Evolutionary conservation across 768 basidiomycete genomes (phyloP).

Genomic region (Amanita subjunquillea): DNA sequence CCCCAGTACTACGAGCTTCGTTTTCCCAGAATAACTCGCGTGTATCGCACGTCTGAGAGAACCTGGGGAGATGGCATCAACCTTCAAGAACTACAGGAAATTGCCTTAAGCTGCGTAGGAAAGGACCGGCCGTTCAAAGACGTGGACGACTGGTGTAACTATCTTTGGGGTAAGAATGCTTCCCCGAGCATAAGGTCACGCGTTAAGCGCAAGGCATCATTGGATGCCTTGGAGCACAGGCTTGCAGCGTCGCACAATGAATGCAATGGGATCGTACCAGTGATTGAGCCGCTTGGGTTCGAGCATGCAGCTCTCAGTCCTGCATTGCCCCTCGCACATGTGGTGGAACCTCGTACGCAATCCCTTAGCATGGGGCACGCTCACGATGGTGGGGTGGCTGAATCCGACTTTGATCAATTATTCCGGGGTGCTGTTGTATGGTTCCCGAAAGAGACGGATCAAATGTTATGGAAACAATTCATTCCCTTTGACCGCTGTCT

Average conservation of each 20-base stretch:
- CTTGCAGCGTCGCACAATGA: conserved; percentile 17
- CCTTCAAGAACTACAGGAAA: conserved; percentile 38
- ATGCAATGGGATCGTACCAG: neutral
- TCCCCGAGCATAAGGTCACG: conserved; percentile 28
- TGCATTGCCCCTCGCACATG: neutral
- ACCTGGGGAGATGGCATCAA: conserved; percentile 48
- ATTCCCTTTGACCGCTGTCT: conserved; percentile 23
- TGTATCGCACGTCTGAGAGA: conserved; percentile 51
- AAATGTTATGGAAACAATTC: conserved; percentile 18
- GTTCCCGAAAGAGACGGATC: conserved; percentile 14
- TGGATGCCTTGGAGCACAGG: conserved; percentile 32
- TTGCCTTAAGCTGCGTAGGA: conserved; percentile 46
- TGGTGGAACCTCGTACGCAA: neutral
- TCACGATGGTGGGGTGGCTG: neutral
- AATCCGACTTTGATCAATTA: conserved; percentile 1
- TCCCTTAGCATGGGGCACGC: no score
- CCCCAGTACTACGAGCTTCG: conserved; percentile 72
- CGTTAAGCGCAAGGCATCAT: conserved; percentile 26
- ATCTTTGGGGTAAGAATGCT: conserved; percentile 24
- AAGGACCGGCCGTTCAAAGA: conserved; percentile 40
- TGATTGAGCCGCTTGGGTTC: neutral
- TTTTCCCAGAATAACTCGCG: conserved; percentile 71
- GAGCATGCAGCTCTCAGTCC: neutral
- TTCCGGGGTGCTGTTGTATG: conserved; percentile 17
- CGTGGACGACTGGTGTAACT: conserved; percentile 31